A percentile compares a stretch with the other conserved stretches of the same genome.
Evolutionary conservation across 441 rosid species (phyloP).

Genomic region (Jatropha multifida): DNA sequence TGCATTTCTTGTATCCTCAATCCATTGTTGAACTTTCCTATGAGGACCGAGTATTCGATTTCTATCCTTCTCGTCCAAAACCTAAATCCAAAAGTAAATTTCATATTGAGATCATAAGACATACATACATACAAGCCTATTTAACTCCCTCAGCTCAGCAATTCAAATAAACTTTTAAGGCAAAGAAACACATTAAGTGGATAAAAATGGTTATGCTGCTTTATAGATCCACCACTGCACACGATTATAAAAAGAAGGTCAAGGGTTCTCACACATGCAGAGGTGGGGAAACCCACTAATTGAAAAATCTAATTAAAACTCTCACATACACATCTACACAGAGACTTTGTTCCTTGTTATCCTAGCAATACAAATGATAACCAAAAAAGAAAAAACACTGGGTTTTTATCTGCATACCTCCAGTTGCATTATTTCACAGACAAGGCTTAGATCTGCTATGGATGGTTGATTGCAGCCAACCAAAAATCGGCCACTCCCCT

Average conservation of each 20-base stretch:
- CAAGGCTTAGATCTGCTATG: slow-evolving; percentile 59
- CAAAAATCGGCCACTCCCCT: too few species aligned
- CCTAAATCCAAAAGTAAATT: slow-evolving; percentile 34
- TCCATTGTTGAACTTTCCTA: slow-evolving; percentile 78
- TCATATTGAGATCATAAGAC: neutral
- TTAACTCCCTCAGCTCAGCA: too few species aligned
- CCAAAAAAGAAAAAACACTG: neutral
- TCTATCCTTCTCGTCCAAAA: slow-evolving; percentile 69
- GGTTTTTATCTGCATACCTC: slow-evolving; percentile 50
- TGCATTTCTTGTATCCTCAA: slow-evolving; percentile 63
- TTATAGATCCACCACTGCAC: neutral
- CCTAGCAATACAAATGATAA: neutral
- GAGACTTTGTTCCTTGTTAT: neutral
- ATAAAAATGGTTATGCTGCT: neutral
- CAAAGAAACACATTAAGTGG: neutral
- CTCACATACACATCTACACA: neutral
- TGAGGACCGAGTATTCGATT: slow-evolving; percentile 53
- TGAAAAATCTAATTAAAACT: neutral
- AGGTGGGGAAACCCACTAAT: neutral
- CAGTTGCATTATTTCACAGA: slow-evolving; percentile 85
- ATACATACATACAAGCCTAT: too few species aligned
- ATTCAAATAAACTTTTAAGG: too few species aligned
- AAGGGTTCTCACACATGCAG: neutral
- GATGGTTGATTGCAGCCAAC: too few species aligned
- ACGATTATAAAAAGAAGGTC: neutral